These are phyloP conservation scores for Dissophora globulifera DNA, from an alignment of 192 early-diverging fungal species.

Conservation along the genomic window DNA sequence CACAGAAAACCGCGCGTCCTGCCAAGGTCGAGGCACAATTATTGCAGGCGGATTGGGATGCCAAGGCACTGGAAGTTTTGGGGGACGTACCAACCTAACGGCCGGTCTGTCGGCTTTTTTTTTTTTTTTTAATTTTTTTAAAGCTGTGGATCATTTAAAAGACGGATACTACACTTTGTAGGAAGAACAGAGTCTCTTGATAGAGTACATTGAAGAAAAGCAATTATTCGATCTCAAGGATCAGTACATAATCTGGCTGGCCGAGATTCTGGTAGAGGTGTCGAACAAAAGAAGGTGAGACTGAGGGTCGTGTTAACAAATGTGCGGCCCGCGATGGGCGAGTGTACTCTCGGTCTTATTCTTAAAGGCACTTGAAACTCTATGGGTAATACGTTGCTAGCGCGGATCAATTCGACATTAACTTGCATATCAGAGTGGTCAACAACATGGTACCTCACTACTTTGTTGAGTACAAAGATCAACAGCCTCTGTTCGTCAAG, in stretches of 20 bases:
- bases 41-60: slow-evolving; percentile 6
- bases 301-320: slow-evolving; percentile 20
- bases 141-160: slow-evolving; percentile 54
- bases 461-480: slow-evolving; percentile 29
- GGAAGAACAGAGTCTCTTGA: slow-evolving; percentile 67
- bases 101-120: slow-evolving; percentile 55
- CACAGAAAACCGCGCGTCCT: slow-evolving; percentile 28
- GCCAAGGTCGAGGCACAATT: slow-evolving; percentile 30
- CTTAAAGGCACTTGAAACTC: no score
- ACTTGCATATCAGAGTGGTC: slow-evolving; percentile 24
- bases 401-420: not conserved
- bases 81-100: slow-evolving; percentile 67
- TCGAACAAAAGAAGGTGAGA: slow-evolving; percentile 31
- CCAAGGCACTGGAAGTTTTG: slow-evolving; percentile 51
- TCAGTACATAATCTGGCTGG: slow-evolving; percentile 39
- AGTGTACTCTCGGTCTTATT: no score
- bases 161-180: slow-evolving; percentile 67
- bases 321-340: slow-evolving; percentile 37
- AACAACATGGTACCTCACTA: slow-evolving; percentile 43
- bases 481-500: slow-evolving; percentile 43
- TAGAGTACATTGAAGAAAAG: slow-evolving; percentile 72
- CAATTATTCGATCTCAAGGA: slow-evolving; percentile 67
- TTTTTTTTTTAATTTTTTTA: no score
- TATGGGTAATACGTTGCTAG: not conserved
- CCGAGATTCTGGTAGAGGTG: slow-evolving; percentile 18